Conservation (phyloP, 1,284 basidiomycete species). For the Leccinum insolens region DNA sequence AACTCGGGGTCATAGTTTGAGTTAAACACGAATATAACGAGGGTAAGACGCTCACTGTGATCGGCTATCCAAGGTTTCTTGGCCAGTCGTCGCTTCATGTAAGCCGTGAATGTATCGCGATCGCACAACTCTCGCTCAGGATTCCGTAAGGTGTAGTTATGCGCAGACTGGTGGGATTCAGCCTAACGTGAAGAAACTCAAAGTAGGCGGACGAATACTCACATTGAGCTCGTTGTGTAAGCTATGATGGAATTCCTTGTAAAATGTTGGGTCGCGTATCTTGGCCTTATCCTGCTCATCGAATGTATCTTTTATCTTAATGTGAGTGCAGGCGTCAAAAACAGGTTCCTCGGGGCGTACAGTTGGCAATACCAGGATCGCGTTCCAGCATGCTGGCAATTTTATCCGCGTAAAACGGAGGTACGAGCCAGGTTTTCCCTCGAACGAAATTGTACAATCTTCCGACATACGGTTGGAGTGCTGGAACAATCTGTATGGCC, state of each 20-base stretch:
- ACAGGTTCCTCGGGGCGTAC: slow-evolving; percentile 34
- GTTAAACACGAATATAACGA: neutral
- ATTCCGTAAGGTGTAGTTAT: slow-evolving; percentile 48
- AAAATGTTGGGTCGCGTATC: slow-evolving; percentile 39
- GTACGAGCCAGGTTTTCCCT: slow-evolving; percentile 63
- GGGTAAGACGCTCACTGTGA: slow-evolving; percentile 40
- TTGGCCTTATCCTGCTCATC: slow-evolving; percentile 53
- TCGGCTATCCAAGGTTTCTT: slow-evolving; percentile 54
- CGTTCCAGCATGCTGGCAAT: slow-evolving; percentile 42
- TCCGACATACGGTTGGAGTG: slow-evolving; percentile 55
- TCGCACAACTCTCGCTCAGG: slow-evolving; percentile 41
- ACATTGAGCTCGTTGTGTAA: slow-evolving; percentile 57
- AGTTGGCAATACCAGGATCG: slow-evolving; percentile 41
- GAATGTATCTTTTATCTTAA: slow-evolving; percentile 43
- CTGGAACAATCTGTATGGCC: slow-evolving; percentile 65
- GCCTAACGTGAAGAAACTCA: neutral
- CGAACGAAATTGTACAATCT: slow-evolving; percentile 61
- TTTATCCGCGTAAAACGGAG: slow-evolving; percentile 47
- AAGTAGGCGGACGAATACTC: slow-evolving; percentile 20
- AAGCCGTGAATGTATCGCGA: slow-evolving; percentile 44
- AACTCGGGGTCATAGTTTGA: slow-evolving; percentile 37
- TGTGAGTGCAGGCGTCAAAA: neutral
- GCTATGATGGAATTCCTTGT: slow-evolving; percentile 50
- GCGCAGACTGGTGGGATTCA: slow-evolving; percentile 41
- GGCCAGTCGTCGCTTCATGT: slow-evolving; percentile 54